phyloP scores from a whole-genome alignment of 352 stramenopile genomes.

The Phytophthora kernoviae region DNA sequence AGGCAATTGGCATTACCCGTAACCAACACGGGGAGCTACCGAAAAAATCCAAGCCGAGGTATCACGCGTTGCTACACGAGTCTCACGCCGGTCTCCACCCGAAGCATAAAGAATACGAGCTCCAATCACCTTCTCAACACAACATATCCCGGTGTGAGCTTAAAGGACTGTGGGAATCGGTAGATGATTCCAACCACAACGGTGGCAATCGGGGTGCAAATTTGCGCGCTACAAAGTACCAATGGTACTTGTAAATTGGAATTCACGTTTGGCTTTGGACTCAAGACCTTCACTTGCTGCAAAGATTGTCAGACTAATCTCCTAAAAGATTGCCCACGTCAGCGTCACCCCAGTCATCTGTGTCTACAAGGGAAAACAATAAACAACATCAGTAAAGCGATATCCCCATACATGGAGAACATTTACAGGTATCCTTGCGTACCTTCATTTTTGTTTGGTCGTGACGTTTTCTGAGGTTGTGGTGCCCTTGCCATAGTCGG shows the following conservation, averaged over 20 bases:
- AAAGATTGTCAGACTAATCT: slow-evolving; percentile 40
- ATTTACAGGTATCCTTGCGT: no score
- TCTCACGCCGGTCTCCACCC: slow-evolving; percentile 28
- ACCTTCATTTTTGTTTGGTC: slow-evolving; percentile 64
- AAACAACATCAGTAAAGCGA: slow-evolving; percentile 7
- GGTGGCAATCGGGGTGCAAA: no score
- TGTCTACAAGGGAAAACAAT: slow-evolving; percentile 37
- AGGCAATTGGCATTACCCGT: slow-evolving; percentile 61
- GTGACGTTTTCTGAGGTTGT: slow-evolving; percentile 36
- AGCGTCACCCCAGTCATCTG: slow-evolving; percentile 81
- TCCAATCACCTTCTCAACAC: no score
- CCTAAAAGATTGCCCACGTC: slow-evolving; percentile 78
- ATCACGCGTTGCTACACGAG: slow-evolving; percentile 51
- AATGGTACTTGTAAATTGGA: no score
- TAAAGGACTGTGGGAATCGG: no score
- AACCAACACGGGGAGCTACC: slow-evolving; percentile 61
- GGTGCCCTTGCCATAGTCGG: slow-evolving; percentile 29
- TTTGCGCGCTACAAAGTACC: no score
- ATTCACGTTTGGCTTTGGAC: no score
- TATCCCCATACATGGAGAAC: not conserved
- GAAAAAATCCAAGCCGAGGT: slow-evolving; percentile 59
- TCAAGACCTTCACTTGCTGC: no score
- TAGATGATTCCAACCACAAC: no score
- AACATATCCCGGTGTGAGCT: no score
- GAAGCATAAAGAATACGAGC: no score